Percentiles rank a stretch among this genome's conserved stretches.
phyloP scores from a whole-genome alignment of 2,329 filamentous ascomycete species.

The Beauveria brongniartii region DNA sequence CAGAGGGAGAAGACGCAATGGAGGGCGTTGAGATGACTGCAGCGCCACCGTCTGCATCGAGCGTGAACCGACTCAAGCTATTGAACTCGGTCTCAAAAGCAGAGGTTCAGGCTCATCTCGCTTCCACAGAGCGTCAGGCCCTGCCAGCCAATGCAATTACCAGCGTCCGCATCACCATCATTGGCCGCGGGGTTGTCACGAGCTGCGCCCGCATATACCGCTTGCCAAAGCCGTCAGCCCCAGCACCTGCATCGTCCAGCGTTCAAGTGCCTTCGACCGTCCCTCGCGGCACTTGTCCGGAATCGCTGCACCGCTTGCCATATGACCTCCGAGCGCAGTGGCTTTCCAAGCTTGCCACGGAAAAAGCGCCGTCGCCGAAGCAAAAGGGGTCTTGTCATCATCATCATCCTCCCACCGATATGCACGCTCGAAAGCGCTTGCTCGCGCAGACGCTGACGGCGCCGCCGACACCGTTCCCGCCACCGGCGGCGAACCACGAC shows the following conservation, averaged over 20 bases:
- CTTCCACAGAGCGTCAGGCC: slow-evolving; percentile 13
- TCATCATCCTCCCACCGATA: slow-evolving; percentile 16
- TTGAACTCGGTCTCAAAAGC: slow-evolving; percentile 21
- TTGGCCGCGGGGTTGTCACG: slow-evolving; percentile 61
- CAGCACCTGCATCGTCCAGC: slow-evolving; percentile 21
- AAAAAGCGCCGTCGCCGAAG: slow-evolving; percentile 3
- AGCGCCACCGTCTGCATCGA: neutral
- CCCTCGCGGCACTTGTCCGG: slow-evolving; percentile 18
- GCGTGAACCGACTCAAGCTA: slow-evolving; percentile 1
- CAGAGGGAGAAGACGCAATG: slow-evolving; percentile 8
- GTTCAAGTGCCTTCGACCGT: slow-evolving; percentile 40
- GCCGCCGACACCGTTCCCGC: slow-evolving; percentile 22
- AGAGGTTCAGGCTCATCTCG: slow-evolving; percentile 15
- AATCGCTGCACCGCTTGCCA: slow-evolving; percentile 25
- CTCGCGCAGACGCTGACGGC: slow-evolving; percentile 41
- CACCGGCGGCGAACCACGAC: slow-evolving; percentile 28
- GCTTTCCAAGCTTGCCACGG: slow-evolving; percentile 48
- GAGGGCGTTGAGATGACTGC: slow-evolving; percentile 10
- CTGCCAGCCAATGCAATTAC: slow-evolving; percentile 36
- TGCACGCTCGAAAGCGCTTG: slow-evolving; percentile 34
- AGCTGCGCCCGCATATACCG: slow-evolving; percentile 79
- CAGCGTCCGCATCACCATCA: slow-evolving; percentile 58
- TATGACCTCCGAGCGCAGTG: slow-evolving; percentile 57
- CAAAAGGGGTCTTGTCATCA: slow-evolving; percentile 5
- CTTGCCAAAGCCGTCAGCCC: slow-evolving; percentile 41